Evolutionary conservation across 257 asterid genomes (phyloP), one percentile per base, ranked within the genome.

Genomic region (Phtheirospermum japonicum): DNA sequence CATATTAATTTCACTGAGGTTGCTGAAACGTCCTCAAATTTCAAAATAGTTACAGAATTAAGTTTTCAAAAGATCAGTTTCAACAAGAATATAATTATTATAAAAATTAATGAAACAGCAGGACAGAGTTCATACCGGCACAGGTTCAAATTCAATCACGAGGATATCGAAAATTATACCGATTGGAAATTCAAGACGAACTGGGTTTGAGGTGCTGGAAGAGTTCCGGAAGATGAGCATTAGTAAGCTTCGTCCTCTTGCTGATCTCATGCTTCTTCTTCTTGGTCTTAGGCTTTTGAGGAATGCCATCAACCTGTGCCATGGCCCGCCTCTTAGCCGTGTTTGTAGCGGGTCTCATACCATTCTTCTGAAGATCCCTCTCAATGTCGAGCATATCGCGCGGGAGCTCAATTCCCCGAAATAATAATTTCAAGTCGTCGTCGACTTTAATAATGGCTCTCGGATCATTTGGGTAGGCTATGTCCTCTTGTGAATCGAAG

Each of bases 361-460:
- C 61, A 31, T 55, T 55, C 61, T 55, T 55, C 61, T 55, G 61
- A 5, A 55, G 42, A 55, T 55, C 61, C 61, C 13, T 55, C 42
- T 55, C 61, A n/a, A 55, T 55, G 42, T 55, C 61, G 10, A 55
- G 42, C 61, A 55, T 55, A 55, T 55, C 61, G 4, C 23, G 61
- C 3, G 61, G 61, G 23, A 55, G 61, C 30, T 55, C 61, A 7
- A 55, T 55, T 10, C 61, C 61, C 23, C 86, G 79, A 57, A 83
- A 92, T 32, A 84, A 53, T 34, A 66, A 42, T 14, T 55, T 55
- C 61, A 55, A 32, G 42, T 55, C 61, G 4, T 55, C 61, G 7
- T 55, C 61, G 11, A 55, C 61, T 55, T 55, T 55, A 28, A 55
- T 55, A 14, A 30, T 40, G 1, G 42, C 61, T 11, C 42, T 55